Conservation (phyloP, 2,329 filamentous ascomycete genomes). For the Ceratocystis destructans region DNA sequence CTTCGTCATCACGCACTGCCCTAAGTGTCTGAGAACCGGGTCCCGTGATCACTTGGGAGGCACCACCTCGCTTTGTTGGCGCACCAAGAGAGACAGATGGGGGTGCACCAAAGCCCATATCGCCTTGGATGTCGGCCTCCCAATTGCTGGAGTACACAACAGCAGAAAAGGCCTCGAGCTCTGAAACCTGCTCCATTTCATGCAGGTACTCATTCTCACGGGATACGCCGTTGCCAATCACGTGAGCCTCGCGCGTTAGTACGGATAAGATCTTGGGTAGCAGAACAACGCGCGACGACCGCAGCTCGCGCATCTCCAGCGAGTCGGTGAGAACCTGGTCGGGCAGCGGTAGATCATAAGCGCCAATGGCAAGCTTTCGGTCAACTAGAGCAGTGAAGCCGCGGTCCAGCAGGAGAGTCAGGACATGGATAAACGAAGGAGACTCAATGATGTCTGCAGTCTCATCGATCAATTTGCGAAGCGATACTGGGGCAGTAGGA, state of each 20-base stretch:
- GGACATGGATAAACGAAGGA: conserved; percentile 73
- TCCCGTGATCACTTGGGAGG: neutral
- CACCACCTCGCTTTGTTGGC: neutral
- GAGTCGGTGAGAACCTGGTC: conserved; percentile 16
- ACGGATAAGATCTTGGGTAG: conserved; percentile 83
- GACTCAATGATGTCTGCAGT: conserved; percentile 93
- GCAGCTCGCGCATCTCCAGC: conserved; percentile 27
- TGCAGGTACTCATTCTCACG: conserved; percentile 59
- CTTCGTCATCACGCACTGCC: conserved; percentile 22
- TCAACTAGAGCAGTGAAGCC: conserved; percentile 77
- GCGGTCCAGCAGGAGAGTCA: conserved; percentile 73
- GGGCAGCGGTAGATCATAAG: conserved; percentile 45
- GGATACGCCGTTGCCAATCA: conserved; percentile 65
- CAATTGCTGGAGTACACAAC: conserved; percentile 81
- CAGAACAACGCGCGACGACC: conserved; percentile 46
- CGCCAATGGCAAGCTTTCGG: conserved; percentile 61
- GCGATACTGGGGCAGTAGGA: conserved; percentile 28
- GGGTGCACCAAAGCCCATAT: conserved; percentile 23
- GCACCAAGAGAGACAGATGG: conserved; percentile 16
- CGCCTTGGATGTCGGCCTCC: conserved; percentile 48
- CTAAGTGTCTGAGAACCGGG: neutral
- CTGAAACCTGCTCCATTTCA: conserved; percentile 61
- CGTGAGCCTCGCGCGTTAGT: conserved; percentile 78
- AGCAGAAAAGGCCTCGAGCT: conserved; percentile 71
- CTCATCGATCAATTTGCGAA: conserved; percentile 82